Evolutionary conservation across 257 asterid genomes (phyloP).

Genomic region (Oldenlandia corymbosa): DNA sequence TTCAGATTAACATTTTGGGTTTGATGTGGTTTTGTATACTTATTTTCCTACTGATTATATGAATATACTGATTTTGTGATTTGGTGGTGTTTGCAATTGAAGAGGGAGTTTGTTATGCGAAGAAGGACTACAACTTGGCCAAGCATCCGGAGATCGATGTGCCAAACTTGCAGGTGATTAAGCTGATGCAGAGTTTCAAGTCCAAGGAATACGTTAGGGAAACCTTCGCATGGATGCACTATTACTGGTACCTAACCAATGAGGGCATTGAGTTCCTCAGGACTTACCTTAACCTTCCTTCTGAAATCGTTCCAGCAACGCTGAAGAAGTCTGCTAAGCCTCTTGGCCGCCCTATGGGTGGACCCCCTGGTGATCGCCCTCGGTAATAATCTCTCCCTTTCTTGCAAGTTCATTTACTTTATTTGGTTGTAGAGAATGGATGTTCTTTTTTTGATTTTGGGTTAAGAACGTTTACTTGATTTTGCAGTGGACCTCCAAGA

Average conservation of each 20-base stretch:
- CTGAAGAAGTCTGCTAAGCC: constrained; percentile 89
- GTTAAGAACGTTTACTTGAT: no score
- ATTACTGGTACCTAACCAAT: constrained; percentile 94
- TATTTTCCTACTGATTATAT: no score
- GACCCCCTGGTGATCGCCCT: constrained; percentile 92
- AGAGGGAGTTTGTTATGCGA: constrained; percentile 95
- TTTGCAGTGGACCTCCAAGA: constrained; percentile 76
- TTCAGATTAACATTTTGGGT: not conserved
- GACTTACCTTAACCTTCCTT: constrained; percentile 78
- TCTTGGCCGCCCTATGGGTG: constrained; percentile 90
- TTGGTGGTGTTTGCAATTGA: not conserved
- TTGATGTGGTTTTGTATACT: not conserved
- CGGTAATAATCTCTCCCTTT: constrained; percentile 37
- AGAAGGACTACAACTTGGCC: constrained; percentile 78
- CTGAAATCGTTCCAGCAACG: constrained; percentile 89
- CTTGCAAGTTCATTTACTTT: not conserved
- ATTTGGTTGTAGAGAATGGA: not conserved
- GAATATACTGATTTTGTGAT: not conserved
- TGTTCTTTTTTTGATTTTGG: not conserved
- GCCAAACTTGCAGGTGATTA: constrained; percentile 86
- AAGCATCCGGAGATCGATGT: constrained; percentile 93
- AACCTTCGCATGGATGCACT: constrained; percentile 98
- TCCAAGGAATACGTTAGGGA: constrained; percentile 88
- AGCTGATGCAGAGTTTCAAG: constrained; percentile 97
- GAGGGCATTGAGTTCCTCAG: constrained; percentile 92